Conservation (phyloP, 1,139 yeast genomes). For the Ogataea hybrid region DNA sequence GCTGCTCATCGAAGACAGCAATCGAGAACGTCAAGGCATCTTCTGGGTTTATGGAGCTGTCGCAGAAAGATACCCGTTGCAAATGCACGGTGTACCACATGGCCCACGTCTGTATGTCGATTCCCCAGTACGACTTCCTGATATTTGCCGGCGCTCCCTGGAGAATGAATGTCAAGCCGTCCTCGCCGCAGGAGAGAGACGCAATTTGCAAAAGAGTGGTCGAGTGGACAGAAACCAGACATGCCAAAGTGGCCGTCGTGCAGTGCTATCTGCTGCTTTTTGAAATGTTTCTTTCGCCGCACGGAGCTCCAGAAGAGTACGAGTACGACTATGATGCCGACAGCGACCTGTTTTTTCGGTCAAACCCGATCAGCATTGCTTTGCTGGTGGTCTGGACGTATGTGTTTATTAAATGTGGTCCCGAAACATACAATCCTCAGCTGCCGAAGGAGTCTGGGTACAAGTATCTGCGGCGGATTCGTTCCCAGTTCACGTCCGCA, state of each 20-base stretch:
- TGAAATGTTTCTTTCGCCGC: conserved; percentile 56
- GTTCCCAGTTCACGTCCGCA: conserved; percentile 38
- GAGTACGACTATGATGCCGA: conserved; percentile 32
- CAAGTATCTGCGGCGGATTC: conserved; percentile 38
- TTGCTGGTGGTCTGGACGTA: conserved; percentile 50
- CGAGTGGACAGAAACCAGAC: conserved; percentile 47
- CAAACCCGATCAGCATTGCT: conserved; percentile 46
- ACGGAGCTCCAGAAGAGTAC: conserved; percentile 37
- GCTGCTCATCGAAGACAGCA: conserved; percentile 34
- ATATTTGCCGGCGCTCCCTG: conserved; percentile 82
- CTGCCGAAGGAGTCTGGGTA: conserved; percentile 44
- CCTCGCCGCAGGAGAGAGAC: conserved; percentile 44
- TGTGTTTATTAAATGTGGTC: conserved; percentile 41
- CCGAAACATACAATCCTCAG: conserved; percentile 12
- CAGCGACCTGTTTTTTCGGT: conserved; percentile 31
- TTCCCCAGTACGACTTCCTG: conserved; percentile 75
- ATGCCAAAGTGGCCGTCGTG: conserved; percentile 50
- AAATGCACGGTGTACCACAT: conserved; percentile 64
- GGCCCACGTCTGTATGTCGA: conserved; percentile 68
- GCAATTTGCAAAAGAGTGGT: conserved; percentile 51
- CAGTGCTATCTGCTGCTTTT: conserved; percentile 63
- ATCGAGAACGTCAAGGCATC: conserved; percentile 33
- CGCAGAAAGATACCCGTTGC: conserved; percentile 42
- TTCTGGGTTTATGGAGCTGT: conserved; percentile 30
- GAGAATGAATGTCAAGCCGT: conserved; percentile 71